Base-by-base conservation (phyloP, 2,329 filamentous ascomycete genomes). In the Ilyonectria sp. region DNA sequence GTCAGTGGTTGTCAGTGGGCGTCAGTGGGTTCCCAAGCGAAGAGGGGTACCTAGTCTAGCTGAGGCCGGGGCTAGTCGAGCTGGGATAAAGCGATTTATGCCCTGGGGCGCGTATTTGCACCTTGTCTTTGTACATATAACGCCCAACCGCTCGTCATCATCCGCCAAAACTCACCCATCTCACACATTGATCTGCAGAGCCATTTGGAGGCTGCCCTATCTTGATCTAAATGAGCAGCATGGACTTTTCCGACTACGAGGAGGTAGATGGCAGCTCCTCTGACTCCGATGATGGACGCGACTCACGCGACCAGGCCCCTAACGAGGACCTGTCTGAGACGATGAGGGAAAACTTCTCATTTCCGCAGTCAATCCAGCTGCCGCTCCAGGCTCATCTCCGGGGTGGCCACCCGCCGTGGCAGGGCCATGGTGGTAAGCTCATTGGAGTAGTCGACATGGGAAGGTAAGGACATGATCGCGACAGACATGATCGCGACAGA, bases 361-460 rank as follows among this genome's bases (percentile, higher is more conserved):
- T 64, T 47, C 57, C 60, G n/a, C 65, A 68, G 46, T 49, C 47
- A 29, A 13, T 37, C 49, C 26, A 52, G 26, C 40, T 57, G 4
- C 26, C 26, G 26, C 29, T 53, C 31, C 52, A 29, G n/a, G 37
- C 55, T 37, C 46, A 60, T 29, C 53, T 68, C 9, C 59, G 63
- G 5, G 69, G 68, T 7, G 71, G 73, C 8, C 74, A 74, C 55
- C 74, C 75, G 2, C 77, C 77, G 11, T 79, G 77, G 77, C 69
- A 74, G 50, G 77, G 77, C 31, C 77, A 77, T 44, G 69, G 71
- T 15, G 74, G 71, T 33, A 75, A 77, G 58, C 75, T 79, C 33
- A 65, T 78, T 11, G 80, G 78, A 19, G 75, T 82, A 29, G 80
- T 82, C 49, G 80, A 82, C 57, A 81, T 82, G 80, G 80, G 80